phyloP scores from a whole-genome alignment of 495 filamentous ascomycete species.

The Cladorrhinum samala region DNA sequence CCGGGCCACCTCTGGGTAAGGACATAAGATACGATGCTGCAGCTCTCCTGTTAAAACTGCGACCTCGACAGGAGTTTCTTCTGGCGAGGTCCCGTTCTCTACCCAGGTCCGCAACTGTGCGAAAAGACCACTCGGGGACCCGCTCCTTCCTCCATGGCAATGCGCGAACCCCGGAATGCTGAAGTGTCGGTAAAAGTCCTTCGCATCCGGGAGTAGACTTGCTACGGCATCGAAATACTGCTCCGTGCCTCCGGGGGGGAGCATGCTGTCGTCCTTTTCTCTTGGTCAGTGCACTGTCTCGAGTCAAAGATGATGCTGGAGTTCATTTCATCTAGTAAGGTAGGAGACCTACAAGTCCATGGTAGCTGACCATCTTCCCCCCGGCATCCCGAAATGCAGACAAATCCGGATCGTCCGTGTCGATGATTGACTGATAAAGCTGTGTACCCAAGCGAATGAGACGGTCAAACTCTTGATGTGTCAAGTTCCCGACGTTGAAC shows the following conservation, averaged over 20 bases:
- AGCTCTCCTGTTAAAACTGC: slow-evolving; percentile 4
- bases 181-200: slow-evolving; percentile 28
- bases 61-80: slow-evolving; percentile 10
- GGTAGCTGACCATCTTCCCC: slow-evolving; percentile 42
- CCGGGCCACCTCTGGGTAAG: slow-evolving; percentile 17
- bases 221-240: slow-evolving; percentile 25
- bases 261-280: slow-evolving; percentile 15
- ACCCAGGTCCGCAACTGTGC: slow-evolving; percentile 30
- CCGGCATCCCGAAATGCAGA: slow-evolving; percentile 30
- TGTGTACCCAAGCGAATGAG: slow-evolving; percentile 23
- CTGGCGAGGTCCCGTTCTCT: slow-evolving; percentile 29
- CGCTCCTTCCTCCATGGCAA: slow-evolving; percentile 23
- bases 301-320: neutral
- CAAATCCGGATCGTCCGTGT: slow-evolving; percentile 37
- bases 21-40: slow-evolving; percentile 20
- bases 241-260: slow-evolving; percentile 19
- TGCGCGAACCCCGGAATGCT: slow-evolving; percentile 30
- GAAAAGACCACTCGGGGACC: slow-evolving; percentile 20
- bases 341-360: slow-evolving; percentile 39
- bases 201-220: slow-evolving; percentile 6
- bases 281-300: neutral
- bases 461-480: slow-evolving; percentile 16
- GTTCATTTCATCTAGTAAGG: slow-evolving; percentile 14
- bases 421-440: slow-evolving; percentile 30
- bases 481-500: slow-evolving; percentile 13